Base-by-base conservation (phyloP, 352 stramenopile species). In the Phytopythium helicoides region DNA sequence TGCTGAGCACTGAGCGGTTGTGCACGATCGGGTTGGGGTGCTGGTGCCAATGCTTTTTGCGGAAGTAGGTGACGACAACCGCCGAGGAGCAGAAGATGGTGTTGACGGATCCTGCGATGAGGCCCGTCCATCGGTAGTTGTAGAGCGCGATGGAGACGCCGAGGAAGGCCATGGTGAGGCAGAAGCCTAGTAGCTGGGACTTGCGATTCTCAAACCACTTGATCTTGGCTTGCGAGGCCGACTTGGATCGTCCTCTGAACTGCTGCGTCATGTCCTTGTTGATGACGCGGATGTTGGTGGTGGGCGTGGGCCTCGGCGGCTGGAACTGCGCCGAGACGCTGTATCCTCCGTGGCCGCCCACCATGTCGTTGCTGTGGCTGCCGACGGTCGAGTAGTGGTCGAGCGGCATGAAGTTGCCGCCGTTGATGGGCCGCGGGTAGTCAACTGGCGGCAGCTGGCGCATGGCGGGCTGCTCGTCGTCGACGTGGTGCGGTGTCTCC, bases 151-250 rank as follows among this genome's bases (percentile, higher is more conserved):
- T 86, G 19, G 85, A 91, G 19, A 95, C 56, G 6, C 85, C 85
- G 1, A 95, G 61, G 28, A 92, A 95, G 5, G 82, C 85, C 79
- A 95, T 91, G 19, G 85, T 91, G 26, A 92, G 70, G 46, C 81
- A 92, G 62, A 81, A 91, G 11, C 85, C 85, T 9, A 95, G 79
- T 22, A 95, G 48, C 62, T 95, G 85, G 36, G 81, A 92, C 67
- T 95, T 95, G 18, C 85, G 79, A 58, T 95, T 95, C 62, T 95
- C 85, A 44, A 95, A 93, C 85, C 85, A 95, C 45, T 75, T 76
- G 52, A 95, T 92, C 35, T 80, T 81, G 49, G 77, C 72, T 39
- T 90, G 77, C 21, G 81, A 69, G 7, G 71, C 70, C 16, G 79
- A 90, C 55, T 88, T 79, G 44, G 79, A 71, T 26, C 82, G 81